These are phyloP conservation scores for Paracoccidioides lutzii DNA, from an alignment of 2,329 filamentous ascomycete species.

Conservation along the genomic window DNA sequence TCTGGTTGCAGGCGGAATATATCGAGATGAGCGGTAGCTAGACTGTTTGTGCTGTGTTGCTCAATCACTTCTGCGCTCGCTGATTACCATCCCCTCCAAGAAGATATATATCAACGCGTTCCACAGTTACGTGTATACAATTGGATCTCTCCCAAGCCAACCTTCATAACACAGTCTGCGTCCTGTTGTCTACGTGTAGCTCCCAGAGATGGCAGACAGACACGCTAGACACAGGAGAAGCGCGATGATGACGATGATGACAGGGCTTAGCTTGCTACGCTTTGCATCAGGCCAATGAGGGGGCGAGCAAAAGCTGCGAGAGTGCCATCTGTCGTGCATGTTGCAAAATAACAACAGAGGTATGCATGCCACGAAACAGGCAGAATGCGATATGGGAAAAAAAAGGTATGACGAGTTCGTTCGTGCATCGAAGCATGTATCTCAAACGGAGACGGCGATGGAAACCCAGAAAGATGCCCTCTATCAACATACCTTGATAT, in stretches of 20 bases:
- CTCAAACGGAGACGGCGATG: constrained; percentile 47
- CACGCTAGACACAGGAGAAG: background rate
- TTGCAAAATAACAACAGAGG: constrained; percentile 4
- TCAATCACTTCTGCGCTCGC: constrained; percentile 42
- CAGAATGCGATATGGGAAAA: constrained; percentile 16
- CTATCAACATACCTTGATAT: constrained; percentile 99
- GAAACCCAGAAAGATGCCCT: constrained; percentile 58
- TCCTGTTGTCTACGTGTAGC: constrained; percentile 23
- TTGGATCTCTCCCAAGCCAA: constrained; percentile 2
- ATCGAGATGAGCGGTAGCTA: background rate
- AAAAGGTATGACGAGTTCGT: constrained; percentile 23
- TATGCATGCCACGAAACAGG: constrained; percentile 15
- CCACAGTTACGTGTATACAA: constrained; percentile 8
- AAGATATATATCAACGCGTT: constrained; percentile 10
- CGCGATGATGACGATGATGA: constrained; percentile 19
- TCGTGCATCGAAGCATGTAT: constrained; percentile 19
- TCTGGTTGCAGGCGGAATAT: background rate
- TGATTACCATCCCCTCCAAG: constrained; percentile 25
- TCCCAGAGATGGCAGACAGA: constrained; percentile 22
- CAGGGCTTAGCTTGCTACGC: constrained; percentile 44
- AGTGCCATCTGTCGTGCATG: constrained; percentile 23
- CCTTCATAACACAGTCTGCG: constrained; percentile 19
- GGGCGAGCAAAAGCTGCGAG: constrained; percentile 21
- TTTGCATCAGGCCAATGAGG: constrained; percentile 20
- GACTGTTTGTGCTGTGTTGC: constrained; percentile 23